Conservation (phyloP, 768 basidiomycete species). For the Tricholomella constricta region DNA sequence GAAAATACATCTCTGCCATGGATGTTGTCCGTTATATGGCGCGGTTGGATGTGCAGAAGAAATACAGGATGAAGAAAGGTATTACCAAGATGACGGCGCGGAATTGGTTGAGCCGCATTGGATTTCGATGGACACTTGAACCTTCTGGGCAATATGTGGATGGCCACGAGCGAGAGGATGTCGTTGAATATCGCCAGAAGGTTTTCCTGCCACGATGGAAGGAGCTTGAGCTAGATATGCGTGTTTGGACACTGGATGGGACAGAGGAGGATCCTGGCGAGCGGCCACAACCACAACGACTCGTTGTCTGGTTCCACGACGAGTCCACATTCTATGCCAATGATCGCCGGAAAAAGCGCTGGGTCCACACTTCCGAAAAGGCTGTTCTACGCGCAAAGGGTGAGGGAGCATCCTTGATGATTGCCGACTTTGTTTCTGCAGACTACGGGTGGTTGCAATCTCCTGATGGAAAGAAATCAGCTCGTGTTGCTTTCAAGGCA, state of each 20-base stretch:
- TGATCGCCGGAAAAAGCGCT: slow-evolving; percentile 24
- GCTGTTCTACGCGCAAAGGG: slow-evolving; percentile 19
- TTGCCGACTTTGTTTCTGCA: slow-evolving; percentile 34
- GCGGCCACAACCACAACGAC: not conserved
- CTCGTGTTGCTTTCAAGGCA: not conserved
- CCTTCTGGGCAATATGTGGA: slow-evolving; percentile 34
- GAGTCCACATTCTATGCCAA: slow-evolving; percentile 35
- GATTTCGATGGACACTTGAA: slow-evolving; percentile 34
- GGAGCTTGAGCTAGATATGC: slow-evolving; percentile 12
- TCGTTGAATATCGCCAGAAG: slow-evolving; percentile 30
- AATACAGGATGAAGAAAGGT: slow-evolving; percentile 13
- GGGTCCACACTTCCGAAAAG: slow-evolving; percentile 19
- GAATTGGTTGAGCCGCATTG: slow-evolving; percentile 35
- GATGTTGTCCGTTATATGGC: slow-evolving; percentile 12
- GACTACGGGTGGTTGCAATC: slow-evolving; percentile 32
- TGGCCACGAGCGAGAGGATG: slow-evolving; percentile 37
- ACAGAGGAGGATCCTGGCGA: not conserved
- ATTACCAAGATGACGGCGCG: slow-evolving; percentile 25
- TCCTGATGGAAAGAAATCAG: slow-evolving; percentile 18
- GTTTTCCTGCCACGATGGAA: slow-evolving; percentile 22
- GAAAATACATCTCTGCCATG: slow-evolving; percentile 11
- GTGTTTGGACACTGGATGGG: slow-evolving; percentile 10
- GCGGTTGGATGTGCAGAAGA: not conserved
- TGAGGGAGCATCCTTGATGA: slow-evolving; percentile 35
- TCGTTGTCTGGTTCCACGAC: slow-evolving; percentile 28